phyloP scores from a whole-genome alignment of 495 filamentous ascomycete genomes.

The Aspergillus indologenus region DNA sequence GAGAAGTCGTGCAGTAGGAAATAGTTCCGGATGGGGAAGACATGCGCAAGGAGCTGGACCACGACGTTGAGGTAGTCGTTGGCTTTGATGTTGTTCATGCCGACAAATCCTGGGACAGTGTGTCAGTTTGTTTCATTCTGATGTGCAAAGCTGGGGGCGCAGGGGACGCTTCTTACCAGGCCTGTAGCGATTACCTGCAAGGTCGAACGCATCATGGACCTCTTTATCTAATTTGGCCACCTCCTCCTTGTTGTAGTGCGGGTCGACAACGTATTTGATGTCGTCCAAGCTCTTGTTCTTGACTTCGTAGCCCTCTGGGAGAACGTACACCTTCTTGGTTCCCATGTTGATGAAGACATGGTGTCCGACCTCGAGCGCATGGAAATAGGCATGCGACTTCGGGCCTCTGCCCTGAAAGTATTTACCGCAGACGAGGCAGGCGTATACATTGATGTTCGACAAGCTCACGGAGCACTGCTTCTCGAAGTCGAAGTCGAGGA shows the following conservation, averaged over 20 bases:
- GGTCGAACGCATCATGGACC: conserved; percentile 70
- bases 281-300: conserved; percentile 93
- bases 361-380: conserved; percentile 90
- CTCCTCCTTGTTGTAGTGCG: conserved; percentile 74
- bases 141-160: neutral
- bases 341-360: conserved; percentile 98
- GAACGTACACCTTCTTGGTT: conserved; percentile 89
- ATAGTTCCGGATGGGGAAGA: conserved; percentile 85
- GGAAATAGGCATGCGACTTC: conserved; percentile 95
- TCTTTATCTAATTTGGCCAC: conserved; percentile 78
- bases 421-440: conserved; percentile 94
- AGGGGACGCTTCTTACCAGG: conserved; percentile 53
- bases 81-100: conserved; percentile 99
- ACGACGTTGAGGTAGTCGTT: conserved; percentile 99
- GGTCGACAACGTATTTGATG: conserved; percentile 97
- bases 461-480: conserved; percentile 94
- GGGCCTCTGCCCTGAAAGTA: conserved; percentile 94
- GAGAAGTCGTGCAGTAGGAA: conserved; percentile 73
- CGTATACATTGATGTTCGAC: conserved; percentile 98
- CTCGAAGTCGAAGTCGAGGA: conserved; percentile 96
- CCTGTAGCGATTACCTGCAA: conserved; percentile 77
- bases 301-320: conserved; percentile 97
- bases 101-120: conserved; percentile 72
- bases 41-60: conserved; percentile 89
- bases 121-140: conserved; percentile 11